A percentile compares a stretch with the other conserved stretches of the same genome.
Evolutionary conservation across 306 rosid species (phyloP).

Genomic region (Prunus armeniaca): DNA sequence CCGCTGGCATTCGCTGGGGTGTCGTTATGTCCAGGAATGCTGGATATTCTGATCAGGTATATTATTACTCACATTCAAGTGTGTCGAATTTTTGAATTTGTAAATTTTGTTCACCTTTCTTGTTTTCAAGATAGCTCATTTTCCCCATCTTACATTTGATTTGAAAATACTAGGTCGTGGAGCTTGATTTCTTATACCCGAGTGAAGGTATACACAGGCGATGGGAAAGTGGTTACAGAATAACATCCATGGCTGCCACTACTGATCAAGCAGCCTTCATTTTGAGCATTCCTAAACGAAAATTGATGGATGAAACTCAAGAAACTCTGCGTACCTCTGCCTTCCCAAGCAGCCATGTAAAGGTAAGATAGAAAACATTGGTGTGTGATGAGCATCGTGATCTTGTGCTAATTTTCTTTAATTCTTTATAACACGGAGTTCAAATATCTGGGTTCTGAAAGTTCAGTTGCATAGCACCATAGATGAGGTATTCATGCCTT

Average conservation of each 20-base stretch:
- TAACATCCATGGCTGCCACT: conserved; percentile 95
- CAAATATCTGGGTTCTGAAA: neutral
- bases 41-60: conserved; percentile 90
- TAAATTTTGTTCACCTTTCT: neutral
- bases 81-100: neutral
- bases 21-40: conserved; percentile 97
- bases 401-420: neutral
- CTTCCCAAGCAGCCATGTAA: conserved; percentile 92
- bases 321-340: conserved; percentile 93
- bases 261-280: conserved; percentile 93
- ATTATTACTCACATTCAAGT: neutral
- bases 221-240: conserved; percentile 85
- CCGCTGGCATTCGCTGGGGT: conserved; percentile 96
- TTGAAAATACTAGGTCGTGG: conserved; percentile 63
- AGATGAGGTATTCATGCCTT: neutral
- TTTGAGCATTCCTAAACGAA: conserved; percentile 87
- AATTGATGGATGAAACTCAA: conserved; percentile 80
- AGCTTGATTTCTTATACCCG: conserved; percentile 89
- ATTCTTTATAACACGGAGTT: neutral
- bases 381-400: neutral
- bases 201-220: conserved; percentile 92
- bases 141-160: neutral
- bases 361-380: conserved; percentile 44
- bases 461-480: neutral
- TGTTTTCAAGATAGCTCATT: neutral